These are phyloP conservation scores for Cutaneotrichosporon arboriforme DNA, from an alignment of 1,284 basidiomycete species.

Conservation along the genomic window DNA sequence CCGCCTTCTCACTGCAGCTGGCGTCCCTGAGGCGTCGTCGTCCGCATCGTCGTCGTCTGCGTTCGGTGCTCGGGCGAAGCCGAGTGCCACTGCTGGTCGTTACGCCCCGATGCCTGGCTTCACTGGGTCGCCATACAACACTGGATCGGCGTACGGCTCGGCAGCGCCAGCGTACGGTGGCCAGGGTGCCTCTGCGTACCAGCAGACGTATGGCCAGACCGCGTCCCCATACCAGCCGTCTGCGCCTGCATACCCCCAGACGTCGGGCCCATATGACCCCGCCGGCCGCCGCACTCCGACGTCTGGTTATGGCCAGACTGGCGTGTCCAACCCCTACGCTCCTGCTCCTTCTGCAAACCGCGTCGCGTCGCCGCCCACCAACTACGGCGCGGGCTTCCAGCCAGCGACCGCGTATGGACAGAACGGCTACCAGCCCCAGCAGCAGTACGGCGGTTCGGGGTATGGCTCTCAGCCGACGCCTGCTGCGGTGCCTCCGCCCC, in stretches of 20 bases:
- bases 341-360: not conserved
- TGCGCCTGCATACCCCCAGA: too few relatives aligned
- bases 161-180: conserved; percentile 1
- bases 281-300: too few relatives aligned
- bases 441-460: conserved; percentile 20
- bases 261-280: too few relatives aligned
- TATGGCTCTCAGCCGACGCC: conserved; percentile 36
- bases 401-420: conserved; percentile 21
- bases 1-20: conserved; percentile 39
- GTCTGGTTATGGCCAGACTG: too few relatives aligned
- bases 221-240: not conserved
- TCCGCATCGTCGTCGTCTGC: conserved; percentile 10
- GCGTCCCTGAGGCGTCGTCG: conserved; percentile 10
- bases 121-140: conserved; percentile 7
- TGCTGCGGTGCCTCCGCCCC: conserved; percentile 39
- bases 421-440: conserved; percentile 34
- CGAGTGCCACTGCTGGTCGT: conserved; percentile 12
- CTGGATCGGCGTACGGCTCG: not conserved
- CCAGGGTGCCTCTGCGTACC: not conserved
- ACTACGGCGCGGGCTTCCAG: conserved; percentile 1
- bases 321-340: conserved; percentile 1
- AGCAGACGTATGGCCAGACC: not conserved
- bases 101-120: conserved; percentile 8
- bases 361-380: not conserved
- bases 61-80: conserved; percentile 17